phyloP scores from a whole-genome alignment of 306 rosid species.

The Abrus pulchellus region DNA sequence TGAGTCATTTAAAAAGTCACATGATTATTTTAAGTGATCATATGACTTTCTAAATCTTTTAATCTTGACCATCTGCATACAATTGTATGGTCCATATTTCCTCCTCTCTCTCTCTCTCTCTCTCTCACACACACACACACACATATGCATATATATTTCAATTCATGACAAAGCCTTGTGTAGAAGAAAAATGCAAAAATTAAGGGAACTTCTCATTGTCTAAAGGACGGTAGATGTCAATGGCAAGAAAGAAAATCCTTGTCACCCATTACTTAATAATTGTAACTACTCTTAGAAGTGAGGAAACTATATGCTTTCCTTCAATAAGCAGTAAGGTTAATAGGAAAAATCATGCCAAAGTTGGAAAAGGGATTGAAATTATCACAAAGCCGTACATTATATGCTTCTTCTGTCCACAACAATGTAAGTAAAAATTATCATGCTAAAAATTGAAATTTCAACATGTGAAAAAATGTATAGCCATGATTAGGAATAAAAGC shows the following conservation, averaged over 20 bases:
- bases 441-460: background rate
- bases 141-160: too few species aligned
- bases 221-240: conserved; percentile 12
- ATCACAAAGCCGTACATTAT: conserved; percentile 26
- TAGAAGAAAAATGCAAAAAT: background rate
- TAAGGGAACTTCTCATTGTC: conserved; percentile 12
- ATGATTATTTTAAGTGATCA: too few species aligned
- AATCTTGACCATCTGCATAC: too few species aligned
- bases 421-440: background rate
- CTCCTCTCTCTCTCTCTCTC: too few species aligned
- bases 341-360: background rate
- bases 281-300: background rate
- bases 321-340: conserved; percentile 11
- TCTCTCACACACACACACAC: too few species aligned
- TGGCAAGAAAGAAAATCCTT: background rate
- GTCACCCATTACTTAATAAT: background rate
- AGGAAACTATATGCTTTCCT: background rate
- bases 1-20: too few species aligned
- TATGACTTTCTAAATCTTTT: too few species aligned
- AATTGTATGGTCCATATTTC: too few species aligned
- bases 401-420: background rate
- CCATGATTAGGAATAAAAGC: conserved; percentile 2
- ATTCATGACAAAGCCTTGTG: background rate
- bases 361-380: conserved; percentile 15
- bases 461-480: conserved; percentile 17